Evolutionary conservation across 2,329 filamentous ascomycete species (phyloP).

Genomic region (Pseudocercospora ulei): DNA sequence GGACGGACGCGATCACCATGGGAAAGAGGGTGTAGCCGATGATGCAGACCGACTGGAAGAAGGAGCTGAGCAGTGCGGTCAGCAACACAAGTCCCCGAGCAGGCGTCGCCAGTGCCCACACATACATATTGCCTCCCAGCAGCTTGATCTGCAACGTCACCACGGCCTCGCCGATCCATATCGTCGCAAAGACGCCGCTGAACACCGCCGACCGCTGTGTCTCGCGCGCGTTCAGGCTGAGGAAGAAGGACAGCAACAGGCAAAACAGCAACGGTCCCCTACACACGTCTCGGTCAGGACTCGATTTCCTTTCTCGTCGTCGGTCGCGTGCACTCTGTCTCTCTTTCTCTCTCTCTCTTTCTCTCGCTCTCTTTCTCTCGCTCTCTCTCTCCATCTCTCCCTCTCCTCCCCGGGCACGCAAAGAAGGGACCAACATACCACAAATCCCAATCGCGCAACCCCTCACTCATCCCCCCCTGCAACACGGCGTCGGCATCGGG

Average conservation of each 20-base stretch:
- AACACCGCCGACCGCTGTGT: slow-evolving; percentile 85
- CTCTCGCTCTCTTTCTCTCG: no score
- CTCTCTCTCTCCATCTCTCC: no score
- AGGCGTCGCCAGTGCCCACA: slow-evolving; percentile 29
- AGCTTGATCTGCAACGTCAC: slow-evolving; percentile 98
- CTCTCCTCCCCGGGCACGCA: no score
- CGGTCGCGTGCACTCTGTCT: no score
- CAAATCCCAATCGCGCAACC: slow-evolving; percentile 90
- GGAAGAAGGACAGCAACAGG: slow-evolving; percentile 71
- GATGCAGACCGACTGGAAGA: slow-evolving; percentile 94
- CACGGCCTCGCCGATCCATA: slow-evolving; percentile 93
- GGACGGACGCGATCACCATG: slow-evolving; percentile 79
- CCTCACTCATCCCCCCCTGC: slow-evolving; percentile 70
- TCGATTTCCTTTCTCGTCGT: no score
- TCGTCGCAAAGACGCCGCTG: slow-evolving; percentile 88
- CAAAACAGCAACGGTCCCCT: slow-evolving; percentile 92
- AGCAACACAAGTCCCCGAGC: slow-evolving; percentile 21
- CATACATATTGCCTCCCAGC: slow-evolving; percentile 91
- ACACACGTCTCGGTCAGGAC: no score
- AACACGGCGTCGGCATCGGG: slow-evolving; percentile 58
- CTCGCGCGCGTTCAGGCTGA: slow-evolving; percentile 69
- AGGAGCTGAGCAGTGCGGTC: slow-evolving; percentile 58
- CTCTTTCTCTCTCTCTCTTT: no score
- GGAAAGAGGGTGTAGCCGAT: slow-evolving; percentile 98
- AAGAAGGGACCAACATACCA: slow-evolving; percentile 59